Evolutionary conservation across 495 filamentous ascomycete species (phyloP), one percentile per base, ranked within the genome.

Genomic region (Penicillium silybi): DNA sequence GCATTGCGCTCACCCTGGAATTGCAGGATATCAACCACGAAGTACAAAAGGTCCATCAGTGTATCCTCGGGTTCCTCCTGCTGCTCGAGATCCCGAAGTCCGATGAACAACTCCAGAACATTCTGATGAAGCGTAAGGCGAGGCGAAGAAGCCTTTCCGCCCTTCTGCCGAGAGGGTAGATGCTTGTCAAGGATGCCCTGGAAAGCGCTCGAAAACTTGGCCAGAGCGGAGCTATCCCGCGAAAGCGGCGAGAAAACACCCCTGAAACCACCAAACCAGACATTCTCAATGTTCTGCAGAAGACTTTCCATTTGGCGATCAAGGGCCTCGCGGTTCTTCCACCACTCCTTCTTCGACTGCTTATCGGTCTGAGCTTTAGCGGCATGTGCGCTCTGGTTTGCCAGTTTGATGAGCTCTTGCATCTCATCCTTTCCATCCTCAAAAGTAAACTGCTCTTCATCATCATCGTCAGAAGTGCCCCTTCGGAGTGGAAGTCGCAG

Each of bases 1-100:
- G 95, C 93, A 66, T 97, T 97, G 26, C 85, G 81, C 69, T 98
- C 93, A 2, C 93, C 93, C 56, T 95, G 88, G 69, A 97, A 98
- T 68, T 97, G 95, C 23, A 97, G 73, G 44, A 97, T 92, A 64
- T 98, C 93, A 4, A 97, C 85, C 8, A 97, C 89, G 61, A 97
- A 97, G 67, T 96, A 96, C 0, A 98, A 78, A 42, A 98, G 71
- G 65, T 98, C 93, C 57, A 84, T 88, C 38, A 98, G 64, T 0
- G 85, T 81, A 56, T 97, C 93, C 46, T 95, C 90, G 2, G 92
- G 75, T 50, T 95, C 92, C 43, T 81, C 81, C 1, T 83, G 79
- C 4, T 75, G 72, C 1, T 76, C 80, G 3, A 90, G 80, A 61
- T 89, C 82, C 11, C 90, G 88, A 8, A 97, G 76, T 1, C 89